A percentile compares a stretch with the other conserved stretches of the same genome.
Conservation (phyloP, 352 stramenopile genomes). For the Pythium grandisporangium region DNA sequence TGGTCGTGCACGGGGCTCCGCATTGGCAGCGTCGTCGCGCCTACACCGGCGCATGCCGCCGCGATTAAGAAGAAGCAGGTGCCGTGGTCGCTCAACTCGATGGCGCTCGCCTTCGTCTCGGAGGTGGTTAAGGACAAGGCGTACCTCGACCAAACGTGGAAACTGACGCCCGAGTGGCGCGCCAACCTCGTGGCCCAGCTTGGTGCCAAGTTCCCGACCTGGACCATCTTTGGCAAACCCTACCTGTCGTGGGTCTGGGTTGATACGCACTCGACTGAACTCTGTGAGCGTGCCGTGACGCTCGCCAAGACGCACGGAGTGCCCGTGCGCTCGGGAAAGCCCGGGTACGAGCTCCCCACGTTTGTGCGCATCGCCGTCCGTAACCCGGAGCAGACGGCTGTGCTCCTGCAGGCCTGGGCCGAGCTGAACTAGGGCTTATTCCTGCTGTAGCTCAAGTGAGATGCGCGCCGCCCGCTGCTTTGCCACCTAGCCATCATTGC, state of each 20-base stretch:
- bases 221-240: conserved; percentile 53
- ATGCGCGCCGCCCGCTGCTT: too few species aligned
- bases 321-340: conserved; percentile 77
- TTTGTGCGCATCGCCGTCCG: conserved; percentile 83
- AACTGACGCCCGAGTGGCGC: conserved; percentile 76
- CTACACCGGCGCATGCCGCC: conserved; percentile 61
- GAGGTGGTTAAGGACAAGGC: conserved; percentile 69
- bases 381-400: conserved; percentile 48
- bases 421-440: conserved; percentile 41
- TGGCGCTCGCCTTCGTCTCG: conserved; percentile 82
- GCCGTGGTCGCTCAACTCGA: conserved; percentile 88
- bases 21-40: conserved; percentile 83
- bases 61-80: conserved; percentile 88
- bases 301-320: conserved; percentile 80
- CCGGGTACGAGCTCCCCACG: conserved; percentile 83
- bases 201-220: conserved; percentile 47
- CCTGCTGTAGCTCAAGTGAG: too few species aligned
- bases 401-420: conserved; percentile 73
- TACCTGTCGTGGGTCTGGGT: conserved; percentile 88
- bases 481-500: too few species aligned
- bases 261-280: conserved; percentile 61
- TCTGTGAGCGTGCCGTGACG: conserved; percentile 43
- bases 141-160: conserved; percentile 80
- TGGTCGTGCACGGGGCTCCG: conserved; percentile 87
- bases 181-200: conserved; percentile 43